phyloP scores from a whole-genome alignment of 2,329 filamentous ascomycete genomes.

The Paracamarosporium sp. region DNA sequence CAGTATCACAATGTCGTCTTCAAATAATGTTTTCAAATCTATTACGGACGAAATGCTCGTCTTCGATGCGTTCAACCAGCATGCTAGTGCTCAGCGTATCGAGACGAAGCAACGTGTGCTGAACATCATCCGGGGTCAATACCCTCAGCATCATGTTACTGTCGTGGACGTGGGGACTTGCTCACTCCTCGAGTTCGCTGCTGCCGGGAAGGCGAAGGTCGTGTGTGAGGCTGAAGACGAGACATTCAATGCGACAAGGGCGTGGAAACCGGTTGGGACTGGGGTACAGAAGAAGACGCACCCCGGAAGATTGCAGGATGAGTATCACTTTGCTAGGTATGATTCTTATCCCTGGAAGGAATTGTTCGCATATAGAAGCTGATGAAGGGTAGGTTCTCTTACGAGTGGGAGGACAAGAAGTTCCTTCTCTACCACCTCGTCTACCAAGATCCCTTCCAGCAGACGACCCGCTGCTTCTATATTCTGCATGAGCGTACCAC shows the following conservation, averaged over 20 bases:
- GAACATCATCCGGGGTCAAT: slow-evolving; percentile 24
- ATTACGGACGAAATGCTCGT: slow-evolving; percentile 12
- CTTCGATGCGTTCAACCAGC: slow-evolving; percentile 25
- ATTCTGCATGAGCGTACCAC: slow-evolving; percentile 22
- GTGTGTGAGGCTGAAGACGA: slow-evolving; percentile 25
- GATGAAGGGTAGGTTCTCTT: slow-evolving; percentile 27
- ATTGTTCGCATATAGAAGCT: background rate
- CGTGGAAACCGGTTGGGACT: slow-evolving; percentile 31
- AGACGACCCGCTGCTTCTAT: slow-evolving; percentile 26
- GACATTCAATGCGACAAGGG: slow-evolving; percentile 20
- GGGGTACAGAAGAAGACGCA: slow-evolving; percentile 31
- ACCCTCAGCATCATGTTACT: slow-evolving; percentile 32
- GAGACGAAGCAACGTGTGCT: slow-evolving; percentile 28
- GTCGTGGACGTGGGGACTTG: slow-evolving; percentile 18
- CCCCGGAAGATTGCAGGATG: slow-evolving; percentile 26
- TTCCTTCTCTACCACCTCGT: slow-evolving; percentile 38
- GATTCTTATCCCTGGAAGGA: background rate
- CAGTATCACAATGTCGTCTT: background rate
- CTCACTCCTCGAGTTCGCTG: slow-evolving; percentile 32
- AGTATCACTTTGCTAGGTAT: slow-evolving; percentile 30
- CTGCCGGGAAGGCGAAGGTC: slow-evolving; percentile 22
- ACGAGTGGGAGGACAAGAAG: slow-evolving; percentile 34
- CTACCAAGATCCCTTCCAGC: slow-evolving; percentile 33
- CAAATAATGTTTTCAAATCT: slow-evolving; percentile 19
- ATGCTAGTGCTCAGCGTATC: slow-evolving; percentile 22